Base-by-base conservation (phyloP, 2,329 filamentous ascomycete species). In the Aspergillus calidoustus region DNA sequence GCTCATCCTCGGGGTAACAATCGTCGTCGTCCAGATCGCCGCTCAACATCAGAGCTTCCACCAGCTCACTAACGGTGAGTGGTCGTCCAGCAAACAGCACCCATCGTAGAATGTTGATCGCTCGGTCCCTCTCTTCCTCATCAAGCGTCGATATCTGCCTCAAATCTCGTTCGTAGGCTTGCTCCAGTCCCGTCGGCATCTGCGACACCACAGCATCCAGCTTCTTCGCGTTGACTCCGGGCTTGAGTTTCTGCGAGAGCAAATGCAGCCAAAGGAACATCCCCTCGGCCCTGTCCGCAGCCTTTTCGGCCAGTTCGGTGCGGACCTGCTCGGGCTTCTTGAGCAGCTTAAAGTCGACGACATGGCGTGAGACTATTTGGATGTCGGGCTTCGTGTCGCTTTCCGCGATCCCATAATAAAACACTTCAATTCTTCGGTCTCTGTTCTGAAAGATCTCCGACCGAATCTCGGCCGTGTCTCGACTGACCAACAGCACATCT, bases 231-330 rank as follows among this genome's bases (percentile, higher is more conserved):
- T 52, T 52, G 30, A 38, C 38, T 9, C 49, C 49, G 3, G 49
- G 49, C 28, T 52, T 38, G 28, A 52, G 49, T 22, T 52, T 34
- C 49, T 38, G 30, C 15, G 30, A 34, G 17, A 52, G 49, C 28
- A 52, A 13, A 22, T 38, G 49, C 19, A 52, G 28, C 49, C 49
- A 52, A 8, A 52, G 49, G 19, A 52, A 52, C 49, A 52, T 52
- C 22, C 49, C 49, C 6, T 38, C 30, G 30, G 30, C 49, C n/a
- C 22, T 52, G 7, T 22, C 7, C 6, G 49, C 30, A 11, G 49
- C 30, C 30, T 52, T 38, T 7, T 22, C 19, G 8, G 49, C 28
- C 30, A 52, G n/a, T 11, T 52, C 15, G n/a, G 28, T 11, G 15
- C 28, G 28, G 17, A 52, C 7, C 31, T 52, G 28, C 17, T 52